Base-by-base conservation (phyloP, 2,329 filamentous ascomycete species). In the Botryotinia calthae region DNA sequence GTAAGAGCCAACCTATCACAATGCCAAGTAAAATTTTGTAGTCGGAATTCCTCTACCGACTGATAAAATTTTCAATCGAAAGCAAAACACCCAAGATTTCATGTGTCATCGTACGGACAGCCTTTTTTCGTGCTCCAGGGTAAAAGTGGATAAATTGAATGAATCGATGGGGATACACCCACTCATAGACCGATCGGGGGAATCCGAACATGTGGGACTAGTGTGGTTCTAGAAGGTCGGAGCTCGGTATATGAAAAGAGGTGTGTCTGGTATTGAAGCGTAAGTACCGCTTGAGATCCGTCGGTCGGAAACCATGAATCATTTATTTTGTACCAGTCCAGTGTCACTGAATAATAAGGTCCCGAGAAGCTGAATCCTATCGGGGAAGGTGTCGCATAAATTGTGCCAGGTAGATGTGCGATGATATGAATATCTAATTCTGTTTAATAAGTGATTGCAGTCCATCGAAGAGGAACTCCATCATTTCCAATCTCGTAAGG, bases 401-500 rank as follows among this genome's bases (percentile, higher is more conserved):
- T 56, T 54, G 46, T 16, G 65, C 12, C 37, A 64, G 40, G 40
- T 40, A 72, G 34, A 48, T 40, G 42, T 40, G 56, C 56, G 44
- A 48, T n/a, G 40, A 25, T 28, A 31, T n/a, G 40, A 31, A 42
- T 56, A 42, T 56, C 25, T 56, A 58, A 31, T 44, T 20, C 48
- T 34, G 37, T 51, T 76, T 73, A 76, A 69, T 74, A 63, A 42
- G 77, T 76, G 51, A 76, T 44, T 16, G 86, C 80, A 73, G 88
- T 83, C 89, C 89, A 91, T 77, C 89, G 84, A 31, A 84, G 82
- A 31, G 89, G 89, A 48, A 91, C 85, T 42, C 89, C 89, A 74
- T 89, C 86, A 51, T 84, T 77, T 54, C 87, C 84, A 74, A 90
- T 84, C 74, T 86, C 85, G 81, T 90, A 90, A 18, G 85, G 83